Base-by-base conservation (phyloP, 129 eudicot species). In the Flaveria ramosissima region DNA sequence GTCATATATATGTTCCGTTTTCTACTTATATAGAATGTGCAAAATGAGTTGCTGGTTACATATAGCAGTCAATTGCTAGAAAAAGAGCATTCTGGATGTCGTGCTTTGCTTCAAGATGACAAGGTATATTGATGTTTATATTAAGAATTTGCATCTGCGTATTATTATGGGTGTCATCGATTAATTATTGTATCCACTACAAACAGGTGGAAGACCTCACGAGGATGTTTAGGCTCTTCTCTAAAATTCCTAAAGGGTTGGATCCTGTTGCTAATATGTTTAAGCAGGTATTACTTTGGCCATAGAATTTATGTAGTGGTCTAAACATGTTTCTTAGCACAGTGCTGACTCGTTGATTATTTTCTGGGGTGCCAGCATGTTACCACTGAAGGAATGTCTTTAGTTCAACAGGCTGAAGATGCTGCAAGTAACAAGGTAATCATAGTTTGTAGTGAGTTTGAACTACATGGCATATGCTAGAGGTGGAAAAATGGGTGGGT, bases 41-140 rank as follows among this genome's bases (percentile, higher is more conserved):
- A 90, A 92, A 72, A 84, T 65, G 92, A 92, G 65, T 68, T 92
- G 87, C 65, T 92, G 86, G 86, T 82, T 19, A 80, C 57, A 60
- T 78, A 86, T 78, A 50, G 83, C 78, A 86, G 76, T 81, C 96
- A 86, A 45, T 73, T 92, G 81, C 89, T 92, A 21, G 96, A 92
- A 64, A 92, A 92, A 82, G 97, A 92, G 85, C 84, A 88, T 73
- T 89, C 97, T 72, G 97, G 97, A 69, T 89, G 96, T 42, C 89
- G 87, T 15, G 84, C 82, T 3, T 86, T 92, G 74, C 96, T 92
- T 75, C 86, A 83, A 48, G 90, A 90, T 85, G 90, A 89, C 65
- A 92, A 89, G 94, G 97, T 92, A 89, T 59, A 63, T 45, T 2
- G 50, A 55, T 9, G 17, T 56, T 45, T 20, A 42, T 9, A 24